Evolutionary conservation across 176 grass and related monocot genomes (phyloP).

Genomic region (maize (Zea mays)): DNA sequence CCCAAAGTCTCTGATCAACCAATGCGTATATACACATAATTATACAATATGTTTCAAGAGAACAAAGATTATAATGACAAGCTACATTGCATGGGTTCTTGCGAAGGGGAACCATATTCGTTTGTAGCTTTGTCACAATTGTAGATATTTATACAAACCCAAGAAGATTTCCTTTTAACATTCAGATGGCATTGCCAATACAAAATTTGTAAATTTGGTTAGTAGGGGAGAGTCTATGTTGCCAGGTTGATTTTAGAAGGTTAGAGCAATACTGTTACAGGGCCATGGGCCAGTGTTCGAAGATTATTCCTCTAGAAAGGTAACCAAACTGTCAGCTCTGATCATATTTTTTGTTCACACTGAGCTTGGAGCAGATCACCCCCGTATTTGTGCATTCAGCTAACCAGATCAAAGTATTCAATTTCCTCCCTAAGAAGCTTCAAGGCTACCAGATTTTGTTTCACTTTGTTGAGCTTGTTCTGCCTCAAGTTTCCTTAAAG

Average conservation of each 20-base stretch:
- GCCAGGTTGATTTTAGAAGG: constrained; percentile 37
- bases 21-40: neutral
- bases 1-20: neutral
- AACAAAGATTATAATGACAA: neutral
- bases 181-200: constrained; percentile 28
- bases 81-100: constrained; percentile 6
- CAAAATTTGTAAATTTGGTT: constrained; percentile 41
- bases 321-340: constrained; percentile 22
- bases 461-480: constrained; percentile 29
- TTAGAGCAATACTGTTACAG: constrained; percentile 33
- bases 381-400: constrained; percentile 6
- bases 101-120: constrained; percentile 16
- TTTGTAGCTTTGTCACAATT: constrained; percentile 27
- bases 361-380: neutral
- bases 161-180: constrained; percentile 25
- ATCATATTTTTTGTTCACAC: constrained; percentile 4
- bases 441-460: constrained; percentile 22
- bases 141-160: constrained; percentile 1
- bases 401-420: neutral
- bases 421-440: constrained; percentile 24
- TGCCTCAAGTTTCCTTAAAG: constrained; percentile 57
- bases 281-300: constrained; percentile 3
- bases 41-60: neutral
- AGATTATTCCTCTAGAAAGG: constrained; percentile 23
- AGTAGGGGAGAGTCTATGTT: constrained; percentile 31